Percentiles rank a stretch among this genome's conserved stretches.
Conservation (phyloP, 257 asterid species). For the Eustoma russellianum region DNA sequence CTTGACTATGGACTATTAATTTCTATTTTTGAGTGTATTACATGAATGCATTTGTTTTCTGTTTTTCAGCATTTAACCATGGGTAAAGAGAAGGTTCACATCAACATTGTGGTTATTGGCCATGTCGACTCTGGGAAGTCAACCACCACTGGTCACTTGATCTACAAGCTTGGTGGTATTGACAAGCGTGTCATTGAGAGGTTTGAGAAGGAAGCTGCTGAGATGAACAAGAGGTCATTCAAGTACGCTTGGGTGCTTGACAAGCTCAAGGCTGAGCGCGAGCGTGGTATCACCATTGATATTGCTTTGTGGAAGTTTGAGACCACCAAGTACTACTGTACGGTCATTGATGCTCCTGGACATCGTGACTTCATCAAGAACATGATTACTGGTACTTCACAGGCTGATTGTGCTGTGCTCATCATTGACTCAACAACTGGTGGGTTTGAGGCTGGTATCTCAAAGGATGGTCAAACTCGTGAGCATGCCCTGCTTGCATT, state of each 20-base stretch:
- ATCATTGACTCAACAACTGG: slow-evolving; percentile 80
- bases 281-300: slow-evolving; percentile 76
- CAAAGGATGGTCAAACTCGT: slow-evolving; percentile 86
- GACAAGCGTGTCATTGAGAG: slow-evolving; percentile 60
- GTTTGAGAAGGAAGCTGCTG: slow-evolving; percentile 75
- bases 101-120: slow-evolving; percentile 59
- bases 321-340: slow-evolving; percentile 80
- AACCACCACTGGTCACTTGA: slow-evolving; percentile 64
- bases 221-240: slow-evolving; percentile 86
- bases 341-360: slow-evolving; percentile 81
- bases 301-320: slow-evolving; percentile 83
- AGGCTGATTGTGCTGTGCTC: slow-evolving; percentile 76
- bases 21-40: too few species aligned
- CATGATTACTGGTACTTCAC: slow-evolving; percentile 82
- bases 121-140: slow-evolving; percentile 70
- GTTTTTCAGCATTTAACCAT: slow-evolving; percentile 10
- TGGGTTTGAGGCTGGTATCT: slow-evolving; percentile 80
- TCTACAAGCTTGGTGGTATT: slow-evolving; percentile 63
- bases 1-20: too few species aligned
- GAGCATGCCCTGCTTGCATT: slow-evolving; percentile 79
- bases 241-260: slow-evolving; percentile 83
- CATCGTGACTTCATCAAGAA: slow-evolving; percentile 78
- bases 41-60: too few species aligned
- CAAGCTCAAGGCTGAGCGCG: slow-evolving; percentile 85
- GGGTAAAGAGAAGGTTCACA: slow-evolving; percentile 61